Evolutionary conservation across 352 stramenopile species (phyloP).

Genomic region (Phytophthora sp.): DNA sequence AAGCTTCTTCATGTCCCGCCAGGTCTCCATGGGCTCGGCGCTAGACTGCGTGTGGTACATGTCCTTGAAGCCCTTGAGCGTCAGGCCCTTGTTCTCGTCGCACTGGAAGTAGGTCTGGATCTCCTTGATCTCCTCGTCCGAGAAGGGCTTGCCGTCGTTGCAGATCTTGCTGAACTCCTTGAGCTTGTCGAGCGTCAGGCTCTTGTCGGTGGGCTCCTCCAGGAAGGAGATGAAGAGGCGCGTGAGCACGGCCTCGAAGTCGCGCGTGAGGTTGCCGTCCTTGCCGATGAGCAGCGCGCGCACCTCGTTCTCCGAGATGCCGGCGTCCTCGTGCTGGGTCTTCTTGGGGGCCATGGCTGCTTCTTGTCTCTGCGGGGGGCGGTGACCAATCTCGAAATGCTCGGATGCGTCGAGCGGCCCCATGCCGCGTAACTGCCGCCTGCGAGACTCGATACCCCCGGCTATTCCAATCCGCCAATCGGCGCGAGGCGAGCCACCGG

Average conservation of each 20-base stretch:
- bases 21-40: conserved; percentile 88
- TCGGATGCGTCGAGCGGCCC: conserved; percentile 20
- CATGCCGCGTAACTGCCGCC: conserved; percentile 10
- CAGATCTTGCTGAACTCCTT: conserved; percentile 91
- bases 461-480: conserved; percentile 3
- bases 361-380: conserved; percentile 16
- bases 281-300: conserved; percentile 83
- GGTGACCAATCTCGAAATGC: conserved; percentile 45
- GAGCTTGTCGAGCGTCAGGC: conserved; percentile 84
- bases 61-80: conserved; percentile 90
- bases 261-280: conserved; percentile 81
- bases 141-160: conserved; percentile 90
- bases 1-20: conserved; percentile 90
- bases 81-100: conserved; percentile 91
- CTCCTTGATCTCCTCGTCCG: conserved; percentile 89
- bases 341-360: conserved; percentile 61
- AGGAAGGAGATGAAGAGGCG: conserved; percentile 89
- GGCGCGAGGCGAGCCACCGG: too few relatives aligned
- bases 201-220: conserved; percentile 79
- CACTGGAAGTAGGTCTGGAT: conserved; percentile 93
- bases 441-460: conserved; percentile 20
- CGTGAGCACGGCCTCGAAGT: conserved; percentile 87
- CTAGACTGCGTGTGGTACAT: conserved; percentile 93
- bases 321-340: conserved; percentile 54
- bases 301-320: conserved; percentile 84